Base-by-base conservation (phyloP, 805 yeast genomes). In the Wickerhamomyces kurtzmanii region DNA sequence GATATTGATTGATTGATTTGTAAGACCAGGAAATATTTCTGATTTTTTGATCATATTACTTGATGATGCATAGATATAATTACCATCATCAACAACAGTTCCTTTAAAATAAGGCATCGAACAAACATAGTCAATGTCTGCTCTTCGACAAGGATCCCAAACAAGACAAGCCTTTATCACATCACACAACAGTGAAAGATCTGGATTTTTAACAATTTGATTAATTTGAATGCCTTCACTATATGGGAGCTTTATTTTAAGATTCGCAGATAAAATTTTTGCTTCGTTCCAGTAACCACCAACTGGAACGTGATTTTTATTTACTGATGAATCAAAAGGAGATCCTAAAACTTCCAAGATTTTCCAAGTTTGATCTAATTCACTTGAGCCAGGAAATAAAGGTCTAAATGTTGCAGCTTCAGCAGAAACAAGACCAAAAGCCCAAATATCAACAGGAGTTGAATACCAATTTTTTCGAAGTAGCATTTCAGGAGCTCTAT, bases 251-350 rank as follows among this genome's bases (percentile, higher is more conserved):
- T 51, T 47, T 28, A 80, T 58, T 3, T 82, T 82, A 20, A 78
- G 46, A 8, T 62, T 57, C 2, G 59, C 45, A 1, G 81, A 71
- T 30, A 81, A 56, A 7, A 32, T 31, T 23, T 51, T 54, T 1
- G 84, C 85, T 19, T 74, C 75, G 23, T 63, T 64, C 94, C 94
- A 83, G 32, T 55, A 62, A 0, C 93, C 93, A 12, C 93, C 93
- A 21, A 70, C 53, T 3, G 76, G 79, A 17, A 30, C 33, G 29
- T 49, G 46, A n/a, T 37, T 33, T 6, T 35, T 44, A 18, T 45
- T 37, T 6, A 35, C 40, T 27, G 39, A 40, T 4, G 38, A 37
- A 10, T 54, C 43, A 17, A 56, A 51, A 0, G 97, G 97, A 5
- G 80, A 67, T 0, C 97, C 96, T 27, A 89, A 59, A 7, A 71